phyloP scores from a whole-genome alignment of 163 green algal genomes.

The Volvox carteri region DNA sequence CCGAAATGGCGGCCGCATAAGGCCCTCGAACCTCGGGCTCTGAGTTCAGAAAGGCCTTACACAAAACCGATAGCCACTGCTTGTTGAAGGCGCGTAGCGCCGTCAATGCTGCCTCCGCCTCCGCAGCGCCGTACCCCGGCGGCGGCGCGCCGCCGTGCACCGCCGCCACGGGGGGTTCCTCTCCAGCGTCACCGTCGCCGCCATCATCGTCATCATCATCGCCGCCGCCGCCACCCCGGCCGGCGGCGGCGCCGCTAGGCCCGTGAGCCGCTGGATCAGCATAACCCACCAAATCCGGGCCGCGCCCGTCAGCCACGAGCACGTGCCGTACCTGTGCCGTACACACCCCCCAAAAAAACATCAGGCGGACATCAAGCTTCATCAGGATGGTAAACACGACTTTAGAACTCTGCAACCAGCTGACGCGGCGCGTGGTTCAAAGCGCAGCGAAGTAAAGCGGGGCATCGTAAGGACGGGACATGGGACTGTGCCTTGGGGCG shows the following conservation, averaged over 20 bases:
- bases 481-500: no score
- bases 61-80: conserved; percentile 52
- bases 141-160: conserved; percentile 51
- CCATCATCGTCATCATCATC: conserved; percentile 67
- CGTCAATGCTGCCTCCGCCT: conserved; percentile 62
- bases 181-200: background rate
- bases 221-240: conserved; percentile 52
- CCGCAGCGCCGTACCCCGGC: conserved; percentile 37
- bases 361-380: background rate
- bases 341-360: no score
- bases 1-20: conserved; percentile 75
- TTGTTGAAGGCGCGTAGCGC: conserved; percentile 66
- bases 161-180: conserved; percentile 2
- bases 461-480: no score
- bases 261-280: conserved; percentile 36
- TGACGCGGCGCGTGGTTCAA: no score
- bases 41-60: conserved; percentile 65
- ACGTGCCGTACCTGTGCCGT: conserved; percentile 52
- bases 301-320: conserved; percentile 19
- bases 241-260: background rate
- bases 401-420: no score
- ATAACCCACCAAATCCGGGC: conserved; percentile 49
- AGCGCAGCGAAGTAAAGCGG: no score
- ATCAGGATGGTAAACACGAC: no score
- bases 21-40: conserved; percentile 66